Evolutionary conservation across 2,329 filamentous ascomycete species (phyloP), one percentile per base, ranked within the genome.

Genomic region (Aciculosporium take): DNA sequence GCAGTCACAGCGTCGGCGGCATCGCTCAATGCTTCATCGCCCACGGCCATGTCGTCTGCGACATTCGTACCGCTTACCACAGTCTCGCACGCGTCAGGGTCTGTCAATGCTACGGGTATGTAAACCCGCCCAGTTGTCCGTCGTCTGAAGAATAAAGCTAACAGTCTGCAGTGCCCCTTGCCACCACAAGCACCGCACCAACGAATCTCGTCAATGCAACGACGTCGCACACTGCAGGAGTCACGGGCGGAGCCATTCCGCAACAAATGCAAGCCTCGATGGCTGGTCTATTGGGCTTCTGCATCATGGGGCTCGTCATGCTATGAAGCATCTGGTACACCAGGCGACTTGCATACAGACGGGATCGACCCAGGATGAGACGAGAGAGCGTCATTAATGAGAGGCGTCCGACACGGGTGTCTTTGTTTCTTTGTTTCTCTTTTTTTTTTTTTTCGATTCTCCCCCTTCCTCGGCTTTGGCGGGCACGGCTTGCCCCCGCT

Each of bases 301-400:
- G 57, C 46, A 56, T 60, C 48, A 54, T 62, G 51, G 55, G 58
- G 15, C 48, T 62, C 37, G 52, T 60, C 47, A 51, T 61, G 49
- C 37, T 61, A 42, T 62, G 52, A 44, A n/a, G 5, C 7, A 24
- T 4, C 17, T 7, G 37, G 7, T 30, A 9, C 27, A 24, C 7
- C 28, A 25, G 15, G 33, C 24, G 12, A 17, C 33, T 43, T 21
- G 31, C 30, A 35, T 20, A 32, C 28, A 7, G 39, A 44, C 33
- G 43, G 37, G 18, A 40, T 37, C 21, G 41, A 7, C 4, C 24
- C 20, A 36, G 21, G 23, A 23, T 9, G 27, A 36, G 32, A 21
- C 25, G 18, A 32, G 32, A 27, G 18, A 15, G n/a, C 20, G 7
- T 29, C 23, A 44, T 44, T 28, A 23, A 23, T 31, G 21, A 17